Conservation (phyloP, 257 asterid species). For the Nicotiana paniculata region DNA sequence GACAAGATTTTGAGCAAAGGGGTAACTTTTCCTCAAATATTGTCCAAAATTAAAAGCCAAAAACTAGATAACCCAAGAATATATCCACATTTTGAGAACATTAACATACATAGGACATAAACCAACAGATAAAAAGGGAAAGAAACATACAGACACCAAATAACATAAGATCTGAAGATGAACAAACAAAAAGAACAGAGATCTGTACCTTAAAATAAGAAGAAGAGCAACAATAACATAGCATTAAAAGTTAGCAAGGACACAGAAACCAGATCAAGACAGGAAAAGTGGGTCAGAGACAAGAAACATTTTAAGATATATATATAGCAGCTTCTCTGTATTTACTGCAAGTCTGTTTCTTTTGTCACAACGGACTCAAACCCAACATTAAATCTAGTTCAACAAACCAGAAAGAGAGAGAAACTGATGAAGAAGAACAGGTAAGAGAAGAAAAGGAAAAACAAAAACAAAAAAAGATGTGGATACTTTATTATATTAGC, state of each 20-base stretch:
- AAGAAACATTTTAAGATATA: background rate
- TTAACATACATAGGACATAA: background rate
- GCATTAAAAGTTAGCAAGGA: slow-evolving; percentile 6
- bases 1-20: background rate
- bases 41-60: background rate
- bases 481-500: slow-evolving; percentile 12
- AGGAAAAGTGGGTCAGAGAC: slow-evolving; percentile 21
- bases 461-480: background rate
- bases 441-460: background rate
- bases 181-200: slow-evolving; percentile 15
- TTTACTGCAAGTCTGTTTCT: background rate
- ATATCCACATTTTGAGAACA: background rate
- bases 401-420: slow-evolving; percentile 12
- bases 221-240: background rate
- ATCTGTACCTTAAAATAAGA: slow-evolving; percentile 28
- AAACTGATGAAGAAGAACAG: background rate
- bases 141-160: background rate
- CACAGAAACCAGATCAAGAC: background rate
- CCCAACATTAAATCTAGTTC: slow-evolving; percentile 32
- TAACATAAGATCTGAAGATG: slow-evolving; percentile 16
- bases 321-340: background rate
- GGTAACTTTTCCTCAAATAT: background rate
- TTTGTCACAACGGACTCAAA: slow-evolving; percentile 7
- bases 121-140: background rate
- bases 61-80: background rate